Percentiles rank a stretch among this genome's conserved stretches.
Evolutionary conservation across 2,329 filamentous ascomycete genomes (phyloP).

Genomic region (Volutella citrinella): DNA sequence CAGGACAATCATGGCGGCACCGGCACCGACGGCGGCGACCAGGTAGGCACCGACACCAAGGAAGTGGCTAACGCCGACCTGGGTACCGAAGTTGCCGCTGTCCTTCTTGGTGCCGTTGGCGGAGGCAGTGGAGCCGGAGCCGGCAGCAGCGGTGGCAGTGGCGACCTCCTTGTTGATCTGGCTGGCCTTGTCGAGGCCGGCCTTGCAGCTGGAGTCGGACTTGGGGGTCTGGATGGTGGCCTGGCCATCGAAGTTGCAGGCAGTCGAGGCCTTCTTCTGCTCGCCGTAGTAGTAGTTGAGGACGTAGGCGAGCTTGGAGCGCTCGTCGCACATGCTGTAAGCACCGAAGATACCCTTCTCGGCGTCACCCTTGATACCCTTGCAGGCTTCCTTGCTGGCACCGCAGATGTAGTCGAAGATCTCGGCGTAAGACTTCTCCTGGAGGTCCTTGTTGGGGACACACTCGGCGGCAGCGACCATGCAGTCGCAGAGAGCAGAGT

Average conservation of each 20-base stretch:
- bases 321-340: slow-evolving; percentile 72
- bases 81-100: slow-evolving; percentile 38
- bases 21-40: slow-evolving; percentile 48
- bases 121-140: slow-evolving; percentile 26
- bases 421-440: slow-evolving; percentile 56
- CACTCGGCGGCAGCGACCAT: slow-evolving; percentile 76
- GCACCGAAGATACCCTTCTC: slow-evolving; percentile 69
- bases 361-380: slow-evolving; percentile 65
- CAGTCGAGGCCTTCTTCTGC: slow-evolving; percentile 50
- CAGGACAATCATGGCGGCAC: slow-evolving; percentile 52
- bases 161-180: slow-evolving; percentile 47
- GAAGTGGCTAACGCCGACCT: slow-evolving; percentile 33
- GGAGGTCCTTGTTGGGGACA: slow-evolving; percentile 57
- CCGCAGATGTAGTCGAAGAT: slow-evolving; percentile 78
- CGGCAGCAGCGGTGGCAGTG: slow-evolving; percentile 40
- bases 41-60: slow-evolving; percentile 49
- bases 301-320: slow-evolving; percentile 70
- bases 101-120: slow-evolving; percentile 26
- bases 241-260: slow-evolving; percentile 71
- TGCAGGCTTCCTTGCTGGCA: slow-evolving; percentile 52
- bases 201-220: slow-evolving; percentile 52
- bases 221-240: slow-evolving; percentile 53
- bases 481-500: slow-evolving; percentile 77
- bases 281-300: slow-evolving; percentile 70
- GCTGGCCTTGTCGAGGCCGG: slow-evolving; percentile 61